Base-by-base conservation (phyloP, 495 filamentous ascomycete genomes). In the Aspergillus conjunctus region DNA sequence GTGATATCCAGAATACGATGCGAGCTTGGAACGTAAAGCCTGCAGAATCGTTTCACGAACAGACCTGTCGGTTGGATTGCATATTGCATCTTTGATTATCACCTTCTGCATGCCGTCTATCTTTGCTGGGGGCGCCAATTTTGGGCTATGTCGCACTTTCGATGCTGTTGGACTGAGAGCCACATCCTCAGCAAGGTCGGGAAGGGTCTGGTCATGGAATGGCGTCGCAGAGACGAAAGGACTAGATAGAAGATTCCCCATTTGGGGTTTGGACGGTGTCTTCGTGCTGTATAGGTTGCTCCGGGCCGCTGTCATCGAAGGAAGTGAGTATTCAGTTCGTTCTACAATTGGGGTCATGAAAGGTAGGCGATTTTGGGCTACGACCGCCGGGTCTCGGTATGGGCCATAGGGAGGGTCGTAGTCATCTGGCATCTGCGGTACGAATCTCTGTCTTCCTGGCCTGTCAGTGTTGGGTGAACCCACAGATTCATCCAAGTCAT, bases 271-370 rank as follows among this genome's bases (percentile, higher is more conserved):
- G 37, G 82, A 91, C 7, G 91, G 92, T 2, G 91, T 94, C 68
- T 92, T 95, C 22, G 83, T 77, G 66, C 77, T 81, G 70, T 86
- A 85, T 50, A 73, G 81, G 76, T 64, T 84, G 78, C 51, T 85
- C 73, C 67, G 79, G 71, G 67, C 77, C 63, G 63, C 77, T 2
- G 88, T 88, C 49, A 83, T 79, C 26, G 88, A 76, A 22, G 85
- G 87, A 20, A 96, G 70, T 0, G 91, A 94, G 20, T 86, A 89
- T 73, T 98, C 94, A 0, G 94, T 98, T 65, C 88, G 88, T 71
- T 98, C 94, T 7, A 93, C 91, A 60, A 98, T 98, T 12, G 94
- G 94, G 1, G 94, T 98, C 94, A 98, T 98, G 72, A 97, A 97
- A 37, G 93, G 94, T 8, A 97, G 79, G 51, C 92, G 87, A 69